These are phyloP conservation scores for Beauveria rudraprayagi DNA, from an alignment of 2,329 filamentous ascomycete species.

Conservation along the genomic window DNA sequence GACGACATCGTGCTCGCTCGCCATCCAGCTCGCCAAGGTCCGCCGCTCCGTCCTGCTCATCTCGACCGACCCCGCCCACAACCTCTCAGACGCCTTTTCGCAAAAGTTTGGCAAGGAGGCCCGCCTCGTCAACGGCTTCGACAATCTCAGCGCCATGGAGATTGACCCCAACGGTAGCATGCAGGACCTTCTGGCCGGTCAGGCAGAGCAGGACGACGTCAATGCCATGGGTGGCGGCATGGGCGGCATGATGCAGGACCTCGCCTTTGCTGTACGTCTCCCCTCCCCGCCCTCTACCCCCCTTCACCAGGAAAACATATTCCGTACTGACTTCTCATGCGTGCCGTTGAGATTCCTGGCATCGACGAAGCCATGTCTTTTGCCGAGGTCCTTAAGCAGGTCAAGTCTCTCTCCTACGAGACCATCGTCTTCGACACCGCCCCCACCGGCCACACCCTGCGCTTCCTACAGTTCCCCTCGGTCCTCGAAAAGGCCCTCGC, in stretches of 20 bases:
- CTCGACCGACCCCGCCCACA: slow-evolving; percentile 96
- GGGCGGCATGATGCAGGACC: slow-evolving; percentile 96
- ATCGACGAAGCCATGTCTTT: slow-evolving; percentile 99
- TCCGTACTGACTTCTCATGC: not conserved
- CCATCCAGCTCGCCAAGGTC: slow-evolving; percentile 92
- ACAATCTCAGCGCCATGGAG: slow-evolving; percentile 95
- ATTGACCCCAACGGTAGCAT: slow-evolving; percentile 98
- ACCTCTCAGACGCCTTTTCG: slow-evolving; percentile 93
- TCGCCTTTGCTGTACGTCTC: slow-evolving; percentile 75
- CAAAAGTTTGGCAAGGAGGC: slow-evolving; percentile 99
- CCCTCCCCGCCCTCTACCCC: not conserved
- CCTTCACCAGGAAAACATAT: not conserved
- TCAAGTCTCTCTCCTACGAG: slow-evolving; percentile 97
- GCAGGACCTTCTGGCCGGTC: slow-evolving; percentile 79
- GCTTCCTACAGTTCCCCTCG: slow-evolving; percentile 96
- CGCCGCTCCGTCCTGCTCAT: slow-evolving; percentile 95
- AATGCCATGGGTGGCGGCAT: slow-evolving; percentile 67
- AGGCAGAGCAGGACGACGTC: slow-evolving; percentile 54
- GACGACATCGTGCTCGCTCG: slow-evolving; percentile 96
- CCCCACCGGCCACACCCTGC: slow-evolving; percentile 93
- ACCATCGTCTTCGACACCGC: slow-evolving; percentile 99
- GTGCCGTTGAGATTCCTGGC: slow-evolving; percentile 67
- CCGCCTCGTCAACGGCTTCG: slow-evolving; percentile 81
- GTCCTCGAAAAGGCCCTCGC: slow-evolving; percentile 98
- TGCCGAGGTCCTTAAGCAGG: slow-evolving; percentile 96